Base-by-base conservation (phyloP, 257 asterid species). In the Verbascum thapsus region DNA sequence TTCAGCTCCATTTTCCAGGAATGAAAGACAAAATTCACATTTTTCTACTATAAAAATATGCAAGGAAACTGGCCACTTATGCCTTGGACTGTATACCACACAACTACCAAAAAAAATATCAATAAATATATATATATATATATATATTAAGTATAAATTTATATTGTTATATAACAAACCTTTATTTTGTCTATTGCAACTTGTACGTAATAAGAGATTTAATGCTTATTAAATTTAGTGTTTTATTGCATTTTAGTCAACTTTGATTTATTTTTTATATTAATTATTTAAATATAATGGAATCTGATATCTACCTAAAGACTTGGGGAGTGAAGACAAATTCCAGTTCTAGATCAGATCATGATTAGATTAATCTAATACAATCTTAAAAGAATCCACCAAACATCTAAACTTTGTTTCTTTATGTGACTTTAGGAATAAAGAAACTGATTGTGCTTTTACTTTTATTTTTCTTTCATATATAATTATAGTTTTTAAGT, bases 291-390 rank as follows among this genome's bases (percentile, higher is more conserved):
- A 35, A 43, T 69, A 34, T 43, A 53, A n/a, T 30, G 72, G 85
- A 80, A 78, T 78, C 87, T 76, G 60, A 74, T 17, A 66, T 62
- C 54, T 19, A 51, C 74, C 69, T 71, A 74, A 85, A 75, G 81
- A 72, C 76, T 40, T 64, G 63, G 71, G 68, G 71, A 35, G 67
- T 60, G 75, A 69, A 48, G 81, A 78, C 76, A 74, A 6, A 8
- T 48, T 47, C 60, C n/a, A 34, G 63, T 68, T 51, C 71, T 52
- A 41, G 43, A 62, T 58, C 69, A 44, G 59, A 72, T 48, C 53
- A 61, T 70, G 18, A 61, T 77, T 81, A 72, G 64, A 67, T 18
- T 20, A 9, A 64, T 11, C 34, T 10, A 64, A n/a, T 50, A 66
- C 66, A 8, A 54, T 41, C 69, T 63, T 74, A 13, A 51, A 66